Conservation (phyloP, 148 eudicot species). For the Pouteria glomerata region DNA sequence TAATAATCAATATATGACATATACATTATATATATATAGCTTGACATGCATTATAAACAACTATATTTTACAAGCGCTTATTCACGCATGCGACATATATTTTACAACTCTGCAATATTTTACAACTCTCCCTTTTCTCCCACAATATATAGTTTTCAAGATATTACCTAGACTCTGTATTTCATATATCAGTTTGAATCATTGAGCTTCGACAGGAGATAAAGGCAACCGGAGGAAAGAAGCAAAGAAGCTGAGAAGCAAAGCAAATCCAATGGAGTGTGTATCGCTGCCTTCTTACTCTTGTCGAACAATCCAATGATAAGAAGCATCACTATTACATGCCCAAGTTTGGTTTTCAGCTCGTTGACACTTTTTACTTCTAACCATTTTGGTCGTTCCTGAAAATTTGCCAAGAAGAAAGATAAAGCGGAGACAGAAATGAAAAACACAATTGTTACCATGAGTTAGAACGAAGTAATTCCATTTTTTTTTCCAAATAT, state of each 20-base stretch:
- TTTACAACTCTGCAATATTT: neutral
- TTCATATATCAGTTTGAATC: constrained; percentile 23
- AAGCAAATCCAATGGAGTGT: constrained; percentile 69
- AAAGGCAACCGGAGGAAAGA: constrained; percentile 77
- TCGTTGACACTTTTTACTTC: constrained; percentile 74
- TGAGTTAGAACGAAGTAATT: neutral
- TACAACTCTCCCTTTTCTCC: neutral
- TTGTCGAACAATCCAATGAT: constrained; percentile 85
- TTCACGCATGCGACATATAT: neutral
- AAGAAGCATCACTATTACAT: constrained; percentile 91
- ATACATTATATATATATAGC: neutral
- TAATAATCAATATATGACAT: neutral
- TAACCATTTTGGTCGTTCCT: constrained; percentile 92
- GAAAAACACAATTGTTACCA: neutral
- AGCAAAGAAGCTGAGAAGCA: constrained; percentile 89
- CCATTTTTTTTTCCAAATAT: neutral
- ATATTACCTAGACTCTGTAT: neutral
- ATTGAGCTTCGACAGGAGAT: constrained; percentile 72
- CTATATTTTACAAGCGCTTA: neutral
- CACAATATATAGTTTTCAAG: neutral
- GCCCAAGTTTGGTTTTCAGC: constrained; percentile 94
- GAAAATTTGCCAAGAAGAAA: constrained; percentile 17
- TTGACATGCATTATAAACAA: neutral
- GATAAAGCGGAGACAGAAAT: neutral
- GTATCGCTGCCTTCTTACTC: constrained; percentile 68